A percentile compares a stretch with the other conserved stretches of the same genome.
These are phyloP conservation scores for Citrus maxima DNA, from an alignment of 345 rosid species.

Conservation along the genomic window DNA sequence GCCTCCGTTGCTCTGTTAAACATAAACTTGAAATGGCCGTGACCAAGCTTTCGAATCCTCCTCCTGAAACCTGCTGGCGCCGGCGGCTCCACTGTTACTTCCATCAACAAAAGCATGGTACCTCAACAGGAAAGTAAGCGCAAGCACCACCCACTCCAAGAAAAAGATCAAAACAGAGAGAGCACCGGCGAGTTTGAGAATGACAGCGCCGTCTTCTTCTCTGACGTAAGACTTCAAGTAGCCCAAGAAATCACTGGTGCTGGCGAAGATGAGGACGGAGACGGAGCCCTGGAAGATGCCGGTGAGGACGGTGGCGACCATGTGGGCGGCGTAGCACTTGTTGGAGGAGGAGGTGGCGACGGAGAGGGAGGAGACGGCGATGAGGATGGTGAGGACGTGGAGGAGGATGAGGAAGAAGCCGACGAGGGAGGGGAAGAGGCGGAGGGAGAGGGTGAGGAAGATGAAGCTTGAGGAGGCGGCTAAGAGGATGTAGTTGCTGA, in stretches of 20 bases:
- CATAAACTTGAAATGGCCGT: constrained; percentile 11
- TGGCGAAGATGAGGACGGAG: constrained; percentile 31
- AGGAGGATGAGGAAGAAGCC: constrained; percentile 44
- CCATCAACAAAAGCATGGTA: constrained; percentile 25
- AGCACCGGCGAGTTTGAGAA: constrained; percentile 34
- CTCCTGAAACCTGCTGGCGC: not conserved
- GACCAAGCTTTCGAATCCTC: constrained; percentile 13
- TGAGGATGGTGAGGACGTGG: constrained; percentile 29
- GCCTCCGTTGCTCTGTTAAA: not conserved
- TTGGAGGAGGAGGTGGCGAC: constrained; percentile 29
- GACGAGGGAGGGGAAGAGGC: constrained; percentile 32
- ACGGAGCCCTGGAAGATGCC: constrained; percentile 43
- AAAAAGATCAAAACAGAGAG: constrained; percentile 34
- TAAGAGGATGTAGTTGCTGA: constrained; percentile 37
- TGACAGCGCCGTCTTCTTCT: constrained; percentile 35
- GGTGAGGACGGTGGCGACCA: constrained; percentile 41
- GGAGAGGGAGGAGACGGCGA: constrained; percentile 32
- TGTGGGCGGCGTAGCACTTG: constrained; percentile 38
- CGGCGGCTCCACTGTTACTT: not conserved
- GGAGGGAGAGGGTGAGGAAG: constrained; percentile 42
- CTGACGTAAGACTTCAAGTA: constrained; percentile 41
- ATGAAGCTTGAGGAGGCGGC: constrained; percentile 40
- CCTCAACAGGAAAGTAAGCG: constrained; percentile 36
- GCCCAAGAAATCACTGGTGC: constrained; percentile 30
- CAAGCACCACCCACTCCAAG: constrained; percentile 40